phyloP scores from a whole-genome alignment of 2,329 filamentous ascomycete genomes.

The Cryphonectria nitschkei region DNA sequence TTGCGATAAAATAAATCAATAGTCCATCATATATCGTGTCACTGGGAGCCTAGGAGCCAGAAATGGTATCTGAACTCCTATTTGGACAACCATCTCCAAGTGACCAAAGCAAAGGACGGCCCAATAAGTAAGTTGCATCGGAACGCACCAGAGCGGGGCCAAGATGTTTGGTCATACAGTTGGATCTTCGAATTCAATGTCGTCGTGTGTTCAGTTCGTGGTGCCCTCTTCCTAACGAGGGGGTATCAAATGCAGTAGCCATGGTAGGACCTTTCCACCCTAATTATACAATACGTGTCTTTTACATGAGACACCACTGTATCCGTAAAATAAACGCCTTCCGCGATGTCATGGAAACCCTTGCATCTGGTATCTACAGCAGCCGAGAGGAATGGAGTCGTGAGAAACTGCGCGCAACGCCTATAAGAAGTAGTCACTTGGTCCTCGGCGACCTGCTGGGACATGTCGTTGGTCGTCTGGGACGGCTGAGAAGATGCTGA shows the following conservation, averaged over 20 bases:
- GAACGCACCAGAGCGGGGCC: neutral
- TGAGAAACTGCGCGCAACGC: slow-evolving; percentile 25
- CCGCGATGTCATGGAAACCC: slow-evolving; percentile 28
- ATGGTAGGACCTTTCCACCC: slow-evolving; percentile 24
- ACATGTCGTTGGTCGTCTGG: slow-evolving; percentile 82
- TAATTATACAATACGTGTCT: slow-evolving; percentile 26
- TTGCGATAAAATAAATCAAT: neutral
- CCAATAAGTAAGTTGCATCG: neutral
- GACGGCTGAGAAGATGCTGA: slow-evolving; percentile 91
- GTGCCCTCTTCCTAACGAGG: slow-evolving; percentile 28
- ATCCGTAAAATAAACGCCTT: slow-evolving; percentile 28
- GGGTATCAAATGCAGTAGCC: slow-evolving; percentile 29
- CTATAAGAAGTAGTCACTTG: slow-evolving; percentile 72
- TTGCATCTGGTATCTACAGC: slow-evolving; percentile 26
- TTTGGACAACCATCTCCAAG: neutral
- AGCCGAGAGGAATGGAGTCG: slow-evolving; percentile 16
- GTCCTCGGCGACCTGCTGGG: slow-evolving; percentile 69
- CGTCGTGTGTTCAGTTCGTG: slow-evolving; percentile 22
- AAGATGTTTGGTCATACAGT: neutral
- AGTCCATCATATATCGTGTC: neutral
- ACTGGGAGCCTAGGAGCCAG: neutral
- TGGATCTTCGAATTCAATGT: slow-evolving; percentile 20
- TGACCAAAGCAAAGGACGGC: neutral
- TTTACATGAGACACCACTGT: slow-evolving; percentile 20
- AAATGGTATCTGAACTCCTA: neutral